Percentiles rank a stretch among this genome's conserved stretches.
phyloP scores from a whole-genome alignment of 2,329 filamentous ascomycete genomes.

The Thermochaetoides dissita region DNA sequence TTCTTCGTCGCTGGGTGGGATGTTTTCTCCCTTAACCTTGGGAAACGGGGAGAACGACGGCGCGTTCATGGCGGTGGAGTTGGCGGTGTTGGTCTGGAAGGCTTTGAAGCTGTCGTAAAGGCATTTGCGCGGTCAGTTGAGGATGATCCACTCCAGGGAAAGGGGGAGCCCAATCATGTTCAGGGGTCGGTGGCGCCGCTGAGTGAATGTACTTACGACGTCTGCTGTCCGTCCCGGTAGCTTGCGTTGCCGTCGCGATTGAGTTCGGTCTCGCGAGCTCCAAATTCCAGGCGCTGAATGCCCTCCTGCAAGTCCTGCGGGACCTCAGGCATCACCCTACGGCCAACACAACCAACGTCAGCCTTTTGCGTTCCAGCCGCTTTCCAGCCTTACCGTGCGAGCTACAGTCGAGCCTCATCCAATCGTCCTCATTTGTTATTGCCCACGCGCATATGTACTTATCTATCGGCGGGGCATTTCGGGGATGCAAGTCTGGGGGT shows the following conservation, averaged over 20 bases:
- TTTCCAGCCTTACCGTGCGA: slow-evolving; percentile 5
- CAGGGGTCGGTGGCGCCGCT: too few relatives aligned
- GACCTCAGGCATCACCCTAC: slow-evolving; percentile 85
- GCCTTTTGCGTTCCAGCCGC: slow-evolving; percentile 9
- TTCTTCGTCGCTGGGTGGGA: slow-evolving; percentile 86
- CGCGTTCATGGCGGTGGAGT: slow-evolving; percentile 34
- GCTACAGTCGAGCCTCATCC: slow-evolving; percentile 7
- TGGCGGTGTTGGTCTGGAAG: slow-evolving; percentile 26
- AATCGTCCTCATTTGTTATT: slow-evolving; percentile 6
- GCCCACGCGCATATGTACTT: slow-evolving; percentile 1
- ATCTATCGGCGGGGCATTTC: slow-evolving; percentile 2
- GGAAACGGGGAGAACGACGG: slow-evolving; percentile 89
- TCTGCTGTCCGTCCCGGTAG: slow-evolving; percentile 12
- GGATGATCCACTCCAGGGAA: not conserved
- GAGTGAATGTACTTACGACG: slow-evolving; percentile 10
- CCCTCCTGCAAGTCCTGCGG: slow-evolving; percentile 94
- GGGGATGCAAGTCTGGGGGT: not conserved
- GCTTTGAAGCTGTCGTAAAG: slow-evolving; percentile 24
- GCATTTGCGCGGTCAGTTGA: not conserved
- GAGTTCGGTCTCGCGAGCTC: slow-evolving; percentile 43
- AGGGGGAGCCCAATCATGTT: too few relatives aligned
- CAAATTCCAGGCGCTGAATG: slow-evolving; percentile 77
- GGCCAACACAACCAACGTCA: slow-evolving; percentile 26
- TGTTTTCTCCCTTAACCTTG: slow-evolving; percentile 69
- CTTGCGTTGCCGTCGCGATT: slow-evolving; percentile 17